phyloP scores from a whole-genome alignment of 1,284 basidiomycete species.

The Ganoderma boninense region DNA sequence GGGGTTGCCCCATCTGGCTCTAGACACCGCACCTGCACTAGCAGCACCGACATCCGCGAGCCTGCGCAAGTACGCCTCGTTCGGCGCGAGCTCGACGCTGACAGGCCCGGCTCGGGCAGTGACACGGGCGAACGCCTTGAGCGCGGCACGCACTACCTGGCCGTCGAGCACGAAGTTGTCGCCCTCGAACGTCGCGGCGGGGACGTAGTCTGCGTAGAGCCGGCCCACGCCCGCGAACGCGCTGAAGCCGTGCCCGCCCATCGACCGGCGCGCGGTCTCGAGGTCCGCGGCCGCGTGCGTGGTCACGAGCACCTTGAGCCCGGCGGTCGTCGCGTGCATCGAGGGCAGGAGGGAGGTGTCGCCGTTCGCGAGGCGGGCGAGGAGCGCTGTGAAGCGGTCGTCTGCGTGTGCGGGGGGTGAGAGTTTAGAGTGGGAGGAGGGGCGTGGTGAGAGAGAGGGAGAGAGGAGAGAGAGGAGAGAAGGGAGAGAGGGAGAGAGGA shows the following conservation, averaged over 20 bases:
- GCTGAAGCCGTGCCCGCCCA: constrained; percentile 85
- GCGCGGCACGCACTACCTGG: constrained; percentile 75
- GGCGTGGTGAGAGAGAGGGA: too few relatives aligned
- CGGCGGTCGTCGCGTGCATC: constrained; percentile 76
- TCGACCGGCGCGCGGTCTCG: constrained; percentile 73
- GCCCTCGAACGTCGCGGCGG: constrained; percentile 76
- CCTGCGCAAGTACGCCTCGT: constrained; percentile 62
- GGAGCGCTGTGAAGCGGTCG: constrained; percentile 59
- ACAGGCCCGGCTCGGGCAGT: too few relatives aligned
- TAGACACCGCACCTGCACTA: not conserved
- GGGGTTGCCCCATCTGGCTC: constrained; percentile 40
- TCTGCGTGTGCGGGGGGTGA: too few relatives aligned
- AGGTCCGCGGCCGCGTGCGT: constrained; percentile 64
- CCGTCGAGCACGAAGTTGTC: constrained; percentile 81
- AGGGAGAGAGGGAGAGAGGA: too few relatives aligned
- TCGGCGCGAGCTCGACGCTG: constrained; percentile 50
- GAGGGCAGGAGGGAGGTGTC: constrained; percentile 71
- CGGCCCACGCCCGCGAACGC: constrained; percentile 72
- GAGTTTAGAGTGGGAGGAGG: too few relatives aligned
- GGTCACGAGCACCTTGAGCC: constrained; percentile 72
- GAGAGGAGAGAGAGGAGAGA: too few relatives aligned
- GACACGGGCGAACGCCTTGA: constrained; percentile 60
- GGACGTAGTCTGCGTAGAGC: constrained; percentile 71
- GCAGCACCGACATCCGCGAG: constrained; percentile 37
- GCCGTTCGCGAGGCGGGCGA: constrained; percentile 58